phyloP scores from a whole-genome alignment of 1,139 yeast species.

The Arxiozyma telluris region DNA sequence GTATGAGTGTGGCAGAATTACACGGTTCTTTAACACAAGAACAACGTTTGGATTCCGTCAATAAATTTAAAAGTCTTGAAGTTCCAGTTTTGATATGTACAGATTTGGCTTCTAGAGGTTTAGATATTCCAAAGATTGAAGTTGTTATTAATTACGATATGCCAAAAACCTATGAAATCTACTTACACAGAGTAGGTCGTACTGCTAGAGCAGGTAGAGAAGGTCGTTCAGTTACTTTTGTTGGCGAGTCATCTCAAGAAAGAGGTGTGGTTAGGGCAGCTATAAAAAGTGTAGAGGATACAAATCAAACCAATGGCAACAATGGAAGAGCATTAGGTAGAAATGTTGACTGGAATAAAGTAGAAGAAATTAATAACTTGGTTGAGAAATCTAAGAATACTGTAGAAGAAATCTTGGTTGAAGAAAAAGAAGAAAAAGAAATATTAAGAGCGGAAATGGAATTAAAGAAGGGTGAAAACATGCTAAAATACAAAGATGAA shows the following conservation, averaged over 20 bases:
- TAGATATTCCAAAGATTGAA: constrained; percentile 96
- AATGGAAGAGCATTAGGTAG: constrained; percentile 65
- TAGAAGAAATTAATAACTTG: constrained; percentile 55
- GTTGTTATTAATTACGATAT: constrained; percentile 89
- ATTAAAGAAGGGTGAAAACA: constrained; percentile 71
- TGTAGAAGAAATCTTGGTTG: constrained; percentile 70
- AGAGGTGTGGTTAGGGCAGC: constrained; percentile 85
- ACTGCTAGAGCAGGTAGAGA: constrained; percentile 99
- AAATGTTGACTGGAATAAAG: constrained; percentile 76
- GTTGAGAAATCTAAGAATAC: constrained; percentile 51
- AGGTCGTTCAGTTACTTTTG: constrained; percentile 87
- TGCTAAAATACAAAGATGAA: constrained; percentile 71
- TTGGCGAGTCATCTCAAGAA: constrained; percentile 80
- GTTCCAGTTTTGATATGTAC: constrained; percentile 91
- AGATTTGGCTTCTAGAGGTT: constrained; percentile 97
- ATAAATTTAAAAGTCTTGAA: constrained; percentile 66
- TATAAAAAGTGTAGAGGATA: constrained; percentile 50
- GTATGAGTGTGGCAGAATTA: constrained; percentile 80
- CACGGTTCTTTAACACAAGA: constrained; percentile 95
- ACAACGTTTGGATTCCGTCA: constrained; percentile 80
- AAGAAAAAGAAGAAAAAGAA: constrained; percentile 85
- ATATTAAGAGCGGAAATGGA: constrained; percentile 86
- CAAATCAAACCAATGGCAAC: constrained; percentile 20
- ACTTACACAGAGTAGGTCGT: constrained; percentile 96
- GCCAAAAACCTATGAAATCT: constrained; percentile 87